These are phyloP conservation scores for Leptographium procerum DNA, from an alignment of 2,329 filamentous ascomycete genomes.

Conservation along the genomic window DNA sequence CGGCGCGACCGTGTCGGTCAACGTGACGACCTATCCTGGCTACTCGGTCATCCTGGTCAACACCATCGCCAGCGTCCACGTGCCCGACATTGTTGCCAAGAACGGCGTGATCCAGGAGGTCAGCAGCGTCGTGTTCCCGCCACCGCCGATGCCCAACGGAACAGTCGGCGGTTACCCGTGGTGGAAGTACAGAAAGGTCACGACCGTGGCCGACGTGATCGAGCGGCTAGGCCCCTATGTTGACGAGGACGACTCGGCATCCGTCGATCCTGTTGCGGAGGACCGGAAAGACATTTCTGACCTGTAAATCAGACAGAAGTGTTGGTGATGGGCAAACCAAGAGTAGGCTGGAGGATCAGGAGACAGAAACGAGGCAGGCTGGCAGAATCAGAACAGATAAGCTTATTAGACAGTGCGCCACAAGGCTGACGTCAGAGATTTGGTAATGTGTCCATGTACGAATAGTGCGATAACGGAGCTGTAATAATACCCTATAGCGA, in stretches of 20 bases:
- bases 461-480: neutral
- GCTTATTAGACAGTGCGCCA: too few species aligned
- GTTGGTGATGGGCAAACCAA: too few species aligned
- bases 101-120: slow-evolving; percentile 80
- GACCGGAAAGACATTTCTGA: neutral
- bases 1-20: slow-evolving; percentile 55
- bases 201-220: slow-evolving; percentile 7
- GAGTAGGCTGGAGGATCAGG: too few species aligned
- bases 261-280: neutral
- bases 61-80: slow-evolving; percentile 51
- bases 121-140: slow-evolving; percentile 62
- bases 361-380: too few species aligned
- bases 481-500: neutral
- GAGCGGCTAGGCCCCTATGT: slow-evolving; percentile 8
- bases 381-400: neutral
- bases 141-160: slow-evolving; percentile 38
- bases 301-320: neutral
- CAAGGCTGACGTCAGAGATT: too few species aligned
- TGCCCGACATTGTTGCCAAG: slow-evolving; percentile 59
- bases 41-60: slow-evolving; percentile 67
- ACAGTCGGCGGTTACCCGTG: slow-evolving; percentile 13
- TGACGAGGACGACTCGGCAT: neutral
- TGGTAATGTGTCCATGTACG: too few species aligned
- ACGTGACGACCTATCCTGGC: slow-evolving; percentile 57
- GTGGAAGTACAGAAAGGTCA: neutral